Evolutionary conservation across 2,329 filamentous ascomycete species (phyloP), one percentile per base, ranked within the genome.

Genomic region (Talaromyces sp.): DNA sequence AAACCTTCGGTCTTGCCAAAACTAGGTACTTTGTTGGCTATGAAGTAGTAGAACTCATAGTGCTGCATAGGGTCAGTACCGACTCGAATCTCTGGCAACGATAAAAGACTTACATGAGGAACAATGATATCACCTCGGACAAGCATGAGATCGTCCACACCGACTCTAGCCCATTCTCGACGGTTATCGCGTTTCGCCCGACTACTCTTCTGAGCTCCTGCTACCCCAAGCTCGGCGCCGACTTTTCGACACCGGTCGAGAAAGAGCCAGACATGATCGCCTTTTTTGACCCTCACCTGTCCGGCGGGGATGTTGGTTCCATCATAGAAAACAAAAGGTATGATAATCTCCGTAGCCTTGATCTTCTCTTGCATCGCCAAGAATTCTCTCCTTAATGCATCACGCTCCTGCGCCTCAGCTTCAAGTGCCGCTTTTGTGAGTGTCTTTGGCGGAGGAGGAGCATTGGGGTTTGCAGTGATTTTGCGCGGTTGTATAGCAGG

Each of bases 291-390:
- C 64, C 88, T 88, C 55, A 93, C 93, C 14, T 84, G 84, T 1
- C 93, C 93, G 16, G 92, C 92, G 0, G 93, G 90, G 11, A 90
- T 89, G 73, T 96, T 93, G 23, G 91, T 91, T 16, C 95, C 95
- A 69, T 98, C 93, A 78, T 97, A 98, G 73, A 98, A 98, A 3
- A 98, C 91, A 75, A 98, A 99, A 0, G 95, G 95, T 35, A 99
- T 88, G 16, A 90, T 83, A 61, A 99, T 90, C 71, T 97, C 93
- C 8, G 92, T 93, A 21, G 86, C 86, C 78, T 96, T 96, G 67
- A 98, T 90, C 0, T 88, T 86, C 65, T 96, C 91, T 73, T 97
- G 95, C 63, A 93, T 84, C 9, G 81, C 81, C 52, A 96, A 75
- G 70, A 96, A 99, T 71, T 98, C 88, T 65, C 88, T 90, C 9